Conservation (phyloP, 2,329 filamentous ascomycete species). For the Didymella keratinophila region DNA sequence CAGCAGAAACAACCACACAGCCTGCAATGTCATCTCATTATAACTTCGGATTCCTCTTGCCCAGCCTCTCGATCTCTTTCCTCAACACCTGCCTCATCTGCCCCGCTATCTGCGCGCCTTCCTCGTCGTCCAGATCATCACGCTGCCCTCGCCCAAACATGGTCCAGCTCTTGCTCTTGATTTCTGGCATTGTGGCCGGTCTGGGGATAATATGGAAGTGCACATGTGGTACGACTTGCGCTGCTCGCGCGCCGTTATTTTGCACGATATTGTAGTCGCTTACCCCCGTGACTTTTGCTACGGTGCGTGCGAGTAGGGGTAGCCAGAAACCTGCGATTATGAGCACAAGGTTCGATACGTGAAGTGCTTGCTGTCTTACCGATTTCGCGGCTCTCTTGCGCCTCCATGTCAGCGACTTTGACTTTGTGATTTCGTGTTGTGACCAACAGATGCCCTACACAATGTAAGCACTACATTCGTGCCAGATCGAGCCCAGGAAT, state of each 20-base stretch:
- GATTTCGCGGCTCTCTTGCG: constrained; percentile 70
- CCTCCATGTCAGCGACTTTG: constrained; percentile 76
- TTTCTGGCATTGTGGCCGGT: constrained; percentile 64
- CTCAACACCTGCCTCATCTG: constrained; percentile 54
- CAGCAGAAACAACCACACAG: too few relatives aligned
- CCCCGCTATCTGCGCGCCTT: constrained; percentile 68
- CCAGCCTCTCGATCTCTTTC: constrained; percentile 45
- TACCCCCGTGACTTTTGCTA: constrained; percentile 73
- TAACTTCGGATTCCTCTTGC: constrained; percentile 3
- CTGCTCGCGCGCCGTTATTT: constrained; percentile 89
- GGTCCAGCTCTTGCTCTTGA: constrained; percentile 71
- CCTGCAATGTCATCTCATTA: not conserved
- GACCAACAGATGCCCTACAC: constrained; percentile 73
- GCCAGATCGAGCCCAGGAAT: too few relatives aligned
- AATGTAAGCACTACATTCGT: not conserved
- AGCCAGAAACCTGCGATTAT: constrained; percentile 60
- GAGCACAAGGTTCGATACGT: too few relatives aligned
- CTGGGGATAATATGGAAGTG: constrained; percentile 95
- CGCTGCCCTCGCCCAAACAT: constrained; percentile 81
- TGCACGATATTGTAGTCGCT: constrained; percentile 96
- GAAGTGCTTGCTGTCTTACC: too few relatives aligned
- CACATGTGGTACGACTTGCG: constrained; percentile 90
- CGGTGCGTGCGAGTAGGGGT: constrained; percentile 74
- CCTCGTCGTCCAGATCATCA: constrained; percentile 79
- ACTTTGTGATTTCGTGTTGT: constrained; percentile 78